Evolutionary conservation across 2,329 filamentous ascomycete species (phyloP).

Genomic region (Emergomyces pasteurianus): DNA sequence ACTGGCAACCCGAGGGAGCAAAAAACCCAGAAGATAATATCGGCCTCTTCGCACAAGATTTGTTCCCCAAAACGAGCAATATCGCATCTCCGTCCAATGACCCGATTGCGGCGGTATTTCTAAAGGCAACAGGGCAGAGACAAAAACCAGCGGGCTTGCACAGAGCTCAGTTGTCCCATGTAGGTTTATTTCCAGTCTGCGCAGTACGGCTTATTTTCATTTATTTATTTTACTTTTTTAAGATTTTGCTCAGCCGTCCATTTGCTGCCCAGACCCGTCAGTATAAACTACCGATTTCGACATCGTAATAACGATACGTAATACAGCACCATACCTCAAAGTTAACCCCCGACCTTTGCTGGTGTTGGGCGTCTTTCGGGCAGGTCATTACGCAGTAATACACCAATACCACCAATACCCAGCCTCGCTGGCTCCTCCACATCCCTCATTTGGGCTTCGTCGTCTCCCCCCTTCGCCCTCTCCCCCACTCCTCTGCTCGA

Average conservation of each 20-base stretch:
- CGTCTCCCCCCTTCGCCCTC: constrained; percentile 5
- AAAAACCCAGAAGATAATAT: background rate
- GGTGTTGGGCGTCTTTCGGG: background rate
- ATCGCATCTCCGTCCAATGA: background rate
- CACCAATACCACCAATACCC: background rate
- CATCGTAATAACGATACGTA: background rate
- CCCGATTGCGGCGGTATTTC: background rate
- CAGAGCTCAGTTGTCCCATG: background rate
- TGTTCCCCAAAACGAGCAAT: background rate
- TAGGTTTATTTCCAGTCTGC: background rate
- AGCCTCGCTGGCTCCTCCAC: background rate
- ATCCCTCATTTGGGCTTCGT: background rate
- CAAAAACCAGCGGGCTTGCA: background rate
- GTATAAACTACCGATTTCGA: background rate
- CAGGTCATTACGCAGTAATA: background rate
- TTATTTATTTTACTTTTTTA: background rate
- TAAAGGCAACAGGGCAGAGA: background rate
- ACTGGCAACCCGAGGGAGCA: background rate
- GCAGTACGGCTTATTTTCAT: background rate
- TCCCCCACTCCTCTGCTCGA: background rate
- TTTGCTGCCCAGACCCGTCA: background rate
- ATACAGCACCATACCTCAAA: background rate
- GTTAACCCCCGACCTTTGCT: background rate
- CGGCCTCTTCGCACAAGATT: background rate
- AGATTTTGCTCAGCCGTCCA: background rate